A percentile compares a stretch with the other conserved stretches of the same genome.
Conservation (phyloP, 306 rosid genomes). For the Delonix regia region DNA sequence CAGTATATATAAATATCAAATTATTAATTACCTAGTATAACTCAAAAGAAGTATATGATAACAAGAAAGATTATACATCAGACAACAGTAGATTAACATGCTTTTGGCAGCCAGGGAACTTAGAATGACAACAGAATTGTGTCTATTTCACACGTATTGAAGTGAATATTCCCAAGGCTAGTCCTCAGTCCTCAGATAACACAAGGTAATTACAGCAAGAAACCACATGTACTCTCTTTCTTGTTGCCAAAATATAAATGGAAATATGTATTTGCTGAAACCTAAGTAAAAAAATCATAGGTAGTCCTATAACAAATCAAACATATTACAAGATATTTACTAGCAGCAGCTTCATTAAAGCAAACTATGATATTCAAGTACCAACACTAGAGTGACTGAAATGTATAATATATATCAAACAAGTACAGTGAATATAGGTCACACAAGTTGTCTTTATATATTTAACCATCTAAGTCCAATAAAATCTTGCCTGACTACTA, state of each 20-base stretch:
- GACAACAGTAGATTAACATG: slow-evolving; percentile 30
- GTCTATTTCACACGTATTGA: not conserved
- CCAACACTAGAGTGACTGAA: not conserved
- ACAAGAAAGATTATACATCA: slow-evolving; percentile 21
- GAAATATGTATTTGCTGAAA: slow-evolving; percentile 4
- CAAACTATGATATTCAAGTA: not conserved
- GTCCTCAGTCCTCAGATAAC: slow-evolving; percentile 7
- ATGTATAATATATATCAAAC: not conserved
- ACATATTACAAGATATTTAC: slow-evolving; percentile 1
- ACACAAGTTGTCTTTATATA: not conserved
- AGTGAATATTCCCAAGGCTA: not conserved
- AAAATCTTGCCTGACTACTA: not conserved
- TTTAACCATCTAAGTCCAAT: not conserved
- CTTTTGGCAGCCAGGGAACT: slow-evolving; percentile 30
- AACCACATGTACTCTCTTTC: not conserved
- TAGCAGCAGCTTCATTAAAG: not conserved
- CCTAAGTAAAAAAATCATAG: not conserved
- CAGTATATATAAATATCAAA: slow-evolving; percentile 44
- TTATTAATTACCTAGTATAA: slow-evolving; percentile 16
- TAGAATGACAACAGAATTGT: slow-evolving; percentile 10
- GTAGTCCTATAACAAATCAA: not conserved
- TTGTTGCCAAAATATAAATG: not conserved
- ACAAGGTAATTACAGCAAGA: slow-evolving; percentile 11
- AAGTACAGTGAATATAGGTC: not conserved
- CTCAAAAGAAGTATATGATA: slow-evolving; percentile 29